Conservation (phyloP, 768 basidiomycete genomes). For the Auricularia cornea region DNA sequence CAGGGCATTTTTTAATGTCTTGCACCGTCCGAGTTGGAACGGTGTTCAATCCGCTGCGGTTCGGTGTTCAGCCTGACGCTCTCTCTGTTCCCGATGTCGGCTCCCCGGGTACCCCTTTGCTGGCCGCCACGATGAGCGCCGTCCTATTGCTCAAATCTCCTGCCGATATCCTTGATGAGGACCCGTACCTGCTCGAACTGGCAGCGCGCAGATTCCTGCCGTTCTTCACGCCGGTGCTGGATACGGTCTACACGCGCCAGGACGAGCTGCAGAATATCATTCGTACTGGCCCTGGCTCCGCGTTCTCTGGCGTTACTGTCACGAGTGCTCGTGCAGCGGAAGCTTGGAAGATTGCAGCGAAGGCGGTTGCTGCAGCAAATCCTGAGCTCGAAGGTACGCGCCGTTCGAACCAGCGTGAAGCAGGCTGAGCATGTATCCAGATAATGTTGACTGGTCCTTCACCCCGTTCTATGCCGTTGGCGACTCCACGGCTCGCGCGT, state of each 20-base stretch:
- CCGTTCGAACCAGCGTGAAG: no score
- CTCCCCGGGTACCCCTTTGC: background rate
- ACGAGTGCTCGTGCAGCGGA: slow-evolving; percentile 75
- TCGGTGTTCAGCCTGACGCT: no score
- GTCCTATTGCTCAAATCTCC: slow-evolving; percentile 31
- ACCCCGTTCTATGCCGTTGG: slow-evolving; percentile 79
- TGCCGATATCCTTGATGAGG: slow-evolving; percentile 23
- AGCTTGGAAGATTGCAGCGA: slow-evolving; percentile 49
- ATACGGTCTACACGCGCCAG: slow-evolving; percentile 51
- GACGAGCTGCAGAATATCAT: slow-evolving; percentile 37
- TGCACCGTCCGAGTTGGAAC: no score
- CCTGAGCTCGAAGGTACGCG: slow-evolving; percentile 2
- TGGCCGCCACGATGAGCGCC: background rate
- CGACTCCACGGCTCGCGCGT: slow-evolving; percentile 44
- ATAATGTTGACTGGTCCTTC: slow-evolving; percentile 39
- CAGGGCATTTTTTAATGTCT: no score
- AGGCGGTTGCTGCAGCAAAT: background rate
- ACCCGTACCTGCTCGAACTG: slow-evolving; percentile 55
- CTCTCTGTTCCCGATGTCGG: no score
- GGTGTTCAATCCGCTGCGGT: no score
- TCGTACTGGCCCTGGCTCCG: slow-evolving; percentile 25
- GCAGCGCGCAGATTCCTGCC: slow-evolving; percentile 39
- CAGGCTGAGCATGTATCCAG: slow-evolving; percentile 6
- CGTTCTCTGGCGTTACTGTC: slow-evolving; percentile 55
- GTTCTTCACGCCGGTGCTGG: slow-evolving; percentile 61